Base-by-base conservation (phyloP, 768 basidiomycete genomes). In the Suillus subalutaceus region DNA sequence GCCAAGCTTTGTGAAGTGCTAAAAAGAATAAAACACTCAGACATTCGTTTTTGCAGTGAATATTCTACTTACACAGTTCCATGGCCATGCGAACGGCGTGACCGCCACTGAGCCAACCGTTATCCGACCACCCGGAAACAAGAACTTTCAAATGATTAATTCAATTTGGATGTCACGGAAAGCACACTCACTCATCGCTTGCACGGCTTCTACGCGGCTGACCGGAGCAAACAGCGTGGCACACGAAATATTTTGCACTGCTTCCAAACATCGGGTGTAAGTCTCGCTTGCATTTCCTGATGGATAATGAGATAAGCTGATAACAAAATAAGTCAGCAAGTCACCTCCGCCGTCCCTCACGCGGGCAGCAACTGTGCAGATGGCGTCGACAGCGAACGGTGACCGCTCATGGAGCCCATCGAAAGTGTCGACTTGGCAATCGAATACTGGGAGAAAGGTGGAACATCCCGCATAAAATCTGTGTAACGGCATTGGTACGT, bases 11-110 rank as follows among this genome's bases (percentile, higher is more conserved):
- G 77, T 97, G 93, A 84, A 97, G 87, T 26, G 92, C 92, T 94
- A 72, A 44, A 66, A 50, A 50, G 61, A 46, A 63, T 40, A 23
- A 40, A 43, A 37, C 55, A 20, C 5, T 65, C 18, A 60, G 38
- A 38, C 26, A 15, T 64, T 40, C 9, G n/a, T 32, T 35, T 58
- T 43, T 40, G 20, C 37, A 16, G 56, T 50, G 53, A 69, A 59
- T 56, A 48, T 65, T 52, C 32, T 63, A 77, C 88, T 75, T 73
- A 93, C 93, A 94, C 62, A 96, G 82, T 74, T 98, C 96, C 84
- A 97, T 89, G 48, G 94, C 96, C 93, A 98, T 96, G 61, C 96
- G 86, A 10, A 97, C 94, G n/a, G 96, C 96, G 78, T 97, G 96
- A 12, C 93, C 95, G 12, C 94, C 93, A 70, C 91, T 94, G 43